Percentiles rank a stretch among this genome's conserved stretches.
These are phyloP conservation scores for Lepiota subincarnata DNA, from an alignment of 768 basidiomycete genomes.

Conservation along the genomic window DNA sequence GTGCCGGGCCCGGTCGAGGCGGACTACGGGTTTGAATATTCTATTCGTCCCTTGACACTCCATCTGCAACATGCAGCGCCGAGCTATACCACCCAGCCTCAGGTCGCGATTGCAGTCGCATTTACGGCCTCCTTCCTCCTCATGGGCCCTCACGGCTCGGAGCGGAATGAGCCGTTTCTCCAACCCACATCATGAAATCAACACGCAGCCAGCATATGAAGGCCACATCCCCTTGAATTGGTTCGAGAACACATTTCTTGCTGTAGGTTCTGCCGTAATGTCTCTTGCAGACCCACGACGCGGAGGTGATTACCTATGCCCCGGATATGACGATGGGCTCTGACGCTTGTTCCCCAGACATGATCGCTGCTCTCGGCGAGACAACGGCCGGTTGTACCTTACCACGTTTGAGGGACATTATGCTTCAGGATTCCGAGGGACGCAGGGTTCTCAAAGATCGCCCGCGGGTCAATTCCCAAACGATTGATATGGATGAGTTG, in stretches of 20 bases:
- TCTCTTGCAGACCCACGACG: conserved; percentile 77
- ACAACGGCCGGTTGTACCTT: conserved; percentile 83
- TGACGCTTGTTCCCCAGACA: conserved; percentile 50
- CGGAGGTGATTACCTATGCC: conserved; percentile 58
- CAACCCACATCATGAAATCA: conserved; percentile 8
- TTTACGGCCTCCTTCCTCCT: too few species aligned
- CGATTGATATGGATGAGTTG: conserved; percentile 68
- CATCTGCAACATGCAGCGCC: too few species aligned
- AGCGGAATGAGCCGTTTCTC: conserved; percentile 10
- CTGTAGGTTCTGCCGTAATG: conserved; percentile 81
- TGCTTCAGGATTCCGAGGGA: conserved; percentile 81
- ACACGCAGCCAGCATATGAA: conserved; percentile 53
- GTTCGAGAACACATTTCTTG: conserved; percentile 82
- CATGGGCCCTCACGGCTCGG: not conserved
- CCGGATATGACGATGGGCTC: not conserved
- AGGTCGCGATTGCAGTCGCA: too few species aligned
- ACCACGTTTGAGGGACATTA: conserved; percentile 66
- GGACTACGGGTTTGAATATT: too few species aligned
- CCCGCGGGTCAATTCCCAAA: conserved; percentile 74
- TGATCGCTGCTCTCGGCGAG: conserved; percentile 93
- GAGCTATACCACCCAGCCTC: too few species aligned
- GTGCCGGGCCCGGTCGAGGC: too few species aligned
- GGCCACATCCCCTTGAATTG: conserved; percentile 79
- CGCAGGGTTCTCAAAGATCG: conserved; percentile 78
- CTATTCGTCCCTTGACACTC: too few species aligned